Evolutionary conservation across 352 stramenopile genomes (phyloP), one percentile per base, ranked within the genome.

Genomic region (Globisporangium uncinulatum): DNA sequence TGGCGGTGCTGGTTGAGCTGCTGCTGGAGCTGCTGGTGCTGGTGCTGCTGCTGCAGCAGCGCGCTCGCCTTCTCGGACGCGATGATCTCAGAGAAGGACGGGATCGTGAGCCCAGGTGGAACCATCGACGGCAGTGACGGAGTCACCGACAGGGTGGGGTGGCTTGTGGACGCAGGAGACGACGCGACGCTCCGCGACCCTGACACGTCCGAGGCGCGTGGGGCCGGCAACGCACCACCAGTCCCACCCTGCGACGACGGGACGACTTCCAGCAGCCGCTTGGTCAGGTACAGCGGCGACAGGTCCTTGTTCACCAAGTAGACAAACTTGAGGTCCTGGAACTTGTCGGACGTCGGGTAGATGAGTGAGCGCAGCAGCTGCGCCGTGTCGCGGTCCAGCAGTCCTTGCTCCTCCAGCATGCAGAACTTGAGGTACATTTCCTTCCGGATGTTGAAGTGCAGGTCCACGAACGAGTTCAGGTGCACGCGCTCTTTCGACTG

Each of bases 301-400:
- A 87, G 59, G 44, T 92, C 80, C 54, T 91, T 92, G 63, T 94
- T 94, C n/a, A 94, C 82, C 15, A 92, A 61, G 65, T 94, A 94
- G 20, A 94, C 84, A 49, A 94, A 94, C 55, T 91, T 91, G 61
- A 94, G 76, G 61, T 94, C 84, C 72, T 92, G 81, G 45, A 94
- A 94, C 47, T 71, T 65, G 48, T 91, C 74, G 11, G 84, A 92
- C 34, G 84, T 92, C 61, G 84, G 84, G 54, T 91, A 90, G 57
- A 91, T 92, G 48, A 91, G 73, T 48, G 78, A 74, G 15, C 82
- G 80, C 51, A 94, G 65, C 56, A 89, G 46, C 62, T 89, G 80
- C 15, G 84, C 84, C 19, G 75, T 79, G 49, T 94, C 84, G 15
- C 74, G 71, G 36, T 76, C 74, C 20, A 94, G 41, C 56, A 86